Evolutionary conservation across 352 stramenopile species (phyloP), one percentile per base, ranked within the genome.

Genomic region (Paralagenidium karlingii): DNA sequence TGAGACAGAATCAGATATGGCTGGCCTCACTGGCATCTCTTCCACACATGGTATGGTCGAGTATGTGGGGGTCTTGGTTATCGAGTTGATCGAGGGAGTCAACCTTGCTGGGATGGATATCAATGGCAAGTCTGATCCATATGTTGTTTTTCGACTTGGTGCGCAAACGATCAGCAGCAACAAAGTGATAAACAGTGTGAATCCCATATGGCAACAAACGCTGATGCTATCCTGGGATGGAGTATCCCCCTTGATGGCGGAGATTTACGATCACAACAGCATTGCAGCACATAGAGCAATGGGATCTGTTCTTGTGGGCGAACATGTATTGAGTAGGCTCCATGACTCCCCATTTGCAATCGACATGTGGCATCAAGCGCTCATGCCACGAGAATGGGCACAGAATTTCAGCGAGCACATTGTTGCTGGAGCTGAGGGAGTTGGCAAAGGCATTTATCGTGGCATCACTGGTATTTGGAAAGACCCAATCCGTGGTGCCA

Each of bases 201-300:
- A 79, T 24, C 75, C 75, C 30, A 55, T 57, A 3, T 89, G 71
- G 75, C 16, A 20, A 19, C 56, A 89, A 49, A 76, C 60, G 45
- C 64, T 86, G 1, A 58, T 83, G 67, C 59, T 89, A 3, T 89
- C 75, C 21, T 89, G 75, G 75, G 71, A 89, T 33, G 75, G 75
- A 36, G 37, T 38, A 30, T 76, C 75, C 42, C 67, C 75, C 7
- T 58, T 89, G 1, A 43, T 74, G 29, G 67, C 60, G 12, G 69
- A 89, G 43, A 48, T 89, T 13, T 81, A 68, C 38, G 73, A 84
- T 47, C 55, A 78, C 55, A 84, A 86, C 51, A 80, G 62, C 26
- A 48, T 89, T 19, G 66, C 58, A 6, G 55, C 61, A 7, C 70
- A 86, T 40, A 64, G 75, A 0, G 50, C 51, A 26, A 85, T 89